phyloP scores from a whole-genome alignment of 352 stramenopile species.

The Globisporangium camurandrum region DNA sequence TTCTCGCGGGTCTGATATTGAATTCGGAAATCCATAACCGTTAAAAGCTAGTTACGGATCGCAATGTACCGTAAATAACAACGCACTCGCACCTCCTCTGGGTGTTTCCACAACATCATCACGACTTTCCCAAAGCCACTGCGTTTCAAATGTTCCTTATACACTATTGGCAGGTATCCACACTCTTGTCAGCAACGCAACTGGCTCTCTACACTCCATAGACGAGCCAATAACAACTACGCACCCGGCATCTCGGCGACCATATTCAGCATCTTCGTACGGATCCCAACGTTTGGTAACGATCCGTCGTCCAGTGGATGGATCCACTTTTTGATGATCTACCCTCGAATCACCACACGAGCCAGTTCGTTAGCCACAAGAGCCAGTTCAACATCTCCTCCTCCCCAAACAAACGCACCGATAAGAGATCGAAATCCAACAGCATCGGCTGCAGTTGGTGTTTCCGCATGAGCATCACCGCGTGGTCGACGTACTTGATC shows the following conservation, averaged over 20 bases:
- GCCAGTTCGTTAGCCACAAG: neutral
- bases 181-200: neutral
- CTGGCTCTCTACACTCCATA: neutral
- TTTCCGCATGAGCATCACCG: conserved; percentile 69
- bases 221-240: too few species aligned
- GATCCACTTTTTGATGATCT: conserved; percentile 90
- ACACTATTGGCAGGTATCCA: conserved; percentile 25
- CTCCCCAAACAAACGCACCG: conserved; percentile 23
- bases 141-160: conserved; percentile 86
- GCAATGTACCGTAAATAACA: neutral
- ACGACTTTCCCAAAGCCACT: conserved; percentile 86
- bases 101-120: conserved; percentile 86
- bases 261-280: conserved; percentile 84
- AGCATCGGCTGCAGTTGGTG: conserved; percentile 83
- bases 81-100: conserved; percentile 45
- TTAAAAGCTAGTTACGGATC: neutral
- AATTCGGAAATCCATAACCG: neutral
- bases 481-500: conserved; percentile 78
- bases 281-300: conserved; percentile 77
- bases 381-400: neutral
- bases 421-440: conserved; percentile 81
- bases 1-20: conserved; percentile 61
- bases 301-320: conserved; percentile 71
- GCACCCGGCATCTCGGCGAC: conserved; percentile 65
- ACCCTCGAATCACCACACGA: neutral